Evolutionary conservation across 2,329 filamentous ascomycete species (phyloP).

Genomic region (Fusarium sp.): DNA sequence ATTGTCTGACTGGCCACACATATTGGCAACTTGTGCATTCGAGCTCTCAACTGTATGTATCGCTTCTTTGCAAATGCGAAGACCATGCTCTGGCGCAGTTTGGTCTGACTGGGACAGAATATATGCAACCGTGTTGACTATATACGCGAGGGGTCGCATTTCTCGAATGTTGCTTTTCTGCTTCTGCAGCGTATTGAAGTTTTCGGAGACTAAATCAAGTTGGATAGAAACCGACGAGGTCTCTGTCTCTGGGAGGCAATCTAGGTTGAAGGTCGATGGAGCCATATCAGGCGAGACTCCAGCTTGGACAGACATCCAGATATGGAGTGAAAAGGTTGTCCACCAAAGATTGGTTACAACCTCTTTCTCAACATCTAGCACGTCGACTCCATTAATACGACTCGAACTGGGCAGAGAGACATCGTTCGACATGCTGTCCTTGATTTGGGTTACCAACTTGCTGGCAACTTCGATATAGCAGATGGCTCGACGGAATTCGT

Average conservation of each 20-base stretch:
- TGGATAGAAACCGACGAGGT: conserved; percentile 48
- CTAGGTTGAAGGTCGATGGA: conserved; percentile 42
- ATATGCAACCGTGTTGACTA: conserved; percentile 49
- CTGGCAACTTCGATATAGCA: conserved; percentile 53
- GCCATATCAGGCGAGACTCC: conserved; percentile 44
- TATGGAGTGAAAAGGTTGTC: conserved; percentile 53
- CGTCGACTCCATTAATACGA: conserved; percentile 56
- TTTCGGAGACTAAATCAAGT: conserved; percentile 52
- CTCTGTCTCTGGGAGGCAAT: conserved; percentile 48
- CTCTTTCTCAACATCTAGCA: conserved; percentile 55
- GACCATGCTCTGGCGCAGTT: conserved; percentile 42
- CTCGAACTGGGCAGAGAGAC: conserved; percentile 48
- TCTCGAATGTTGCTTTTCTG: conserved; percentile 51
- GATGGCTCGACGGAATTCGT: conserved; percentile 50
- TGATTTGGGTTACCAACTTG: conserved; percentile 48
- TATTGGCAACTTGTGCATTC: conserved; percentile 15
- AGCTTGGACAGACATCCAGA: conserved; percentile 55
- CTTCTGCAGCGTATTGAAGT: conserved; percentile 52
- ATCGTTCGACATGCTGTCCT: conserved; percentile 47
- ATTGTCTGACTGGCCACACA: conserved; percentile 37
- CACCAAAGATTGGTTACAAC: conserved; percentile 55
- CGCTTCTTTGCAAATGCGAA: conserved; percentile 46
- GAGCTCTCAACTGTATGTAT: conserved; percentile 45
- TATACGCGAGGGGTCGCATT: conserved; percentile 52
- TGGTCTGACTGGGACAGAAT: conserved; percentile 39